Evolutionary conservation across 306 rosid species (phyloP).

Genomic region (Sindora glabra): DNA sequence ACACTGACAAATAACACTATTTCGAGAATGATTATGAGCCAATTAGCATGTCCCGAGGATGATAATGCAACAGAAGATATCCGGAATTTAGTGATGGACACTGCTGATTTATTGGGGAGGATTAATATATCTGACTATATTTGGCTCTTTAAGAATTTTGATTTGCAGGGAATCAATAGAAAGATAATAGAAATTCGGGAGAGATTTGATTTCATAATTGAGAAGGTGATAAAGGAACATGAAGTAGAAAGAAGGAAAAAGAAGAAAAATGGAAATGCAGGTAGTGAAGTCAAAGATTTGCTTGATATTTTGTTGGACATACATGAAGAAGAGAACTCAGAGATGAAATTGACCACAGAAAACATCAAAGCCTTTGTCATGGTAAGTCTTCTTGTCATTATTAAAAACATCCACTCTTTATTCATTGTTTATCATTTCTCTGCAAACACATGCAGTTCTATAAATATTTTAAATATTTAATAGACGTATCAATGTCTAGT

Average conservation of each 20-base stretch:
- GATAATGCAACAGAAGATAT: constrained; percentile 27
- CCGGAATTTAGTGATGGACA: constrained; percentile 24
- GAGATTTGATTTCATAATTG: constrained; percentile 38
- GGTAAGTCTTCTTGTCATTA: constrained; percentile 25
- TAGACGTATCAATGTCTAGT: too few species aligned
- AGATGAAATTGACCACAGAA: constrained; percentile 34
- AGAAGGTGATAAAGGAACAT: constrained; percentile 37
- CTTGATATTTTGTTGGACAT: constrained; percentile 42
- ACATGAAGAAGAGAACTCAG: constrained; percentile 32
- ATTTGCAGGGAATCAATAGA: constrained; percentile 30
- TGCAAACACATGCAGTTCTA: too few species aligned
- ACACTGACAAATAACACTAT: constrained; percentile 20
- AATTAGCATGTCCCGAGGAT: constrained; percentile 19
- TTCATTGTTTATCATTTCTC: too few species aligned
- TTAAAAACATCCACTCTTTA: too few species aligned
- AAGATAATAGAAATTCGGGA: constrained; percentile 18
- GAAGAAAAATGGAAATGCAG: too few species aligned
- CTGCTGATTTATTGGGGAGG: constrained; percentile 20
- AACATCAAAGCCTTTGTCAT: constrained; percentile 56
- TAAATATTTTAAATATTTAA: too few species aligned
- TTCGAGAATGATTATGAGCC: constrained; percentile 41
- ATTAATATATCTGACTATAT: constrained; percentile 31
- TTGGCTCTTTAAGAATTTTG: constrained; percentile 37
- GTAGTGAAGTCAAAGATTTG: constrained; percentile 17
- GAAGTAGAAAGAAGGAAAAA: constrained; percentile 15